phyloP scores from a whole-genome alignment of 768 basidiomycete genomes.

The Roridomyces roridus region DNA sequence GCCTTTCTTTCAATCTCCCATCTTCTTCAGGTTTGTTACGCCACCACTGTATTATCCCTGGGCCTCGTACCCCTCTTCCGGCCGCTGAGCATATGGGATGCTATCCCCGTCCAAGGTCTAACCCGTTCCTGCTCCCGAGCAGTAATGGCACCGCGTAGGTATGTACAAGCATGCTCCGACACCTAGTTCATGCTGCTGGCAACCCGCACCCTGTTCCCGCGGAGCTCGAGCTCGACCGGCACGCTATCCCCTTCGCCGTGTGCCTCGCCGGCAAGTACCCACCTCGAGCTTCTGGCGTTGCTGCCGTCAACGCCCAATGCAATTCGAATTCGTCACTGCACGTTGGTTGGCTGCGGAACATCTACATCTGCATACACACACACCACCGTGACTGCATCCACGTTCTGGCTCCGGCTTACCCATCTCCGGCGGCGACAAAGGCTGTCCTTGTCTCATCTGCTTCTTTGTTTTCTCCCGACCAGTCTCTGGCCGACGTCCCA shows the following conservation, averaged over 20 bases:
- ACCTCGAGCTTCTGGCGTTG: not conserved
- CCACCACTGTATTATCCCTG: slow-evolving; percentile 3
- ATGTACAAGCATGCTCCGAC: not conserved
- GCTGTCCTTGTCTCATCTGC: too few relatives aligned
- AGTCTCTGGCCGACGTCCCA: not conserved
- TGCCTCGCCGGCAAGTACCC: not conserved
- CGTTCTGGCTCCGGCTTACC: not conserved
- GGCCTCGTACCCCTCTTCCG: not conserved
- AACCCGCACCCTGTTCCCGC: not conserved
- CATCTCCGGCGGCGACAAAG: too few relatives aligned
- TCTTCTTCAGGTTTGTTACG: not conserved
- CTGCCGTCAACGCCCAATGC: slow-evolving; percentile 12
- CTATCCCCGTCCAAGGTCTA: slow-evolving; percentile 5
- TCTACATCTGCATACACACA: not conserved
- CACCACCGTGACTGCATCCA: slow-evolving; percentile 5
- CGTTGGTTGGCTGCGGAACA: not conserved
- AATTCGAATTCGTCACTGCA: not conserved
- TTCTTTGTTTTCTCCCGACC: not conserved
- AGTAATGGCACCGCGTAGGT: not conserved
- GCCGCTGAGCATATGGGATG: slow-evolving; percentile 8
- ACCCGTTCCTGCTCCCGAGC: not conserved
- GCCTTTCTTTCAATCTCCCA: not conserved
- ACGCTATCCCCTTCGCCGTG: slow-evolving; percentile 12
- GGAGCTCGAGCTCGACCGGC: slow-evolving; percentile 1
- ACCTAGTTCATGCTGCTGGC: not conserved